These are phyloP conservation scores for Pythium vanterpoolii DNA, from an alignment of 352 stramenopile genomes.

Conservation along the genomic window DNA sequence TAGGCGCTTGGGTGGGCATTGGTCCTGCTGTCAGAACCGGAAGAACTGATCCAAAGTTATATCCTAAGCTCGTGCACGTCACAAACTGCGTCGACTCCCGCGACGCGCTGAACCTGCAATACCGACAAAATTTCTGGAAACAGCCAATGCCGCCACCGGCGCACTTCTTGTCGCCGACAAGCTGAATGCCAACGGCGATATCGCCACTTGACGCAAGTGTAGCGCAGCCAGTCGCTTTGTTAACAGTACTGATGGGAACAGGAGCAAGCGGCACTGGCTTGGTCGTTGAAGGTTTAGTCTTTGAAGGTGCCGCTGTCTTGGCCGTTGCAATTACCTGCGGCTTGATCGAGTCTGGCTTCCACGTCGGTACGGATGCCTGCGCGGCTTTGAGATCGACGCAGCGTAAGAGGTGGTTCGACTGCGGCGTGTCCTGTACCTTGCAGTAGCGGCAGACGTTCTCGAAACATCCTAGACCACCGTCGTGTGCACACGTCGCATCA, in stretches of 20 bases:
- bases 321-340: background rate
- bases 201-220: slow-evolving; percentile 1
- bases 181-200: slow-evolving; percentile 11
- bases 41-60: background rate
- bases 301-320: no score
- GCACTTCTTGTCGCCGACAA: slow-evolving; percentile 19
- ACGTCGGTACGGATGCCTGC: background rate
- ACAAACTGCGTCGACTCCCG: background rate
- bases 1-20: background rate
- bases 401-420: background rate
- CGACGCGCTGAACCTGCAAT: background rate
- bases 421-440: background rate
- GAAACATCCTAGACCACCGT: slow-evolving; percentile 17
- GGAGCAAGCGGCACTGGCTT: background rate
- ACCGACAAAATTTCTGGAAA: slow-evolving; percentile 3
- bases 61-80: background rate
- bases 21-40: background rate
- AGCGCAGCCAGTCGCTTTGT: background rate
- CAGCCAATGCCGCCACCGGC: slow-evolving; percentile 3
- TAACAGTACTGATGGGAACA: background rate
- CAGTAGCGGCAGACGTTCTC: slow-evolving; percentile 20
- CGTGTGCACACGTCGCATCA: slow-evolving; percentile 16
- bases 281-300: background rate
- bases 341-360: background rate
- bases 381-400: background rate